Evolutionary conservation across 495 filamentous ascomycete species (phyloP).

Genomic region (Annulohypoxylon nitens): DNA sequence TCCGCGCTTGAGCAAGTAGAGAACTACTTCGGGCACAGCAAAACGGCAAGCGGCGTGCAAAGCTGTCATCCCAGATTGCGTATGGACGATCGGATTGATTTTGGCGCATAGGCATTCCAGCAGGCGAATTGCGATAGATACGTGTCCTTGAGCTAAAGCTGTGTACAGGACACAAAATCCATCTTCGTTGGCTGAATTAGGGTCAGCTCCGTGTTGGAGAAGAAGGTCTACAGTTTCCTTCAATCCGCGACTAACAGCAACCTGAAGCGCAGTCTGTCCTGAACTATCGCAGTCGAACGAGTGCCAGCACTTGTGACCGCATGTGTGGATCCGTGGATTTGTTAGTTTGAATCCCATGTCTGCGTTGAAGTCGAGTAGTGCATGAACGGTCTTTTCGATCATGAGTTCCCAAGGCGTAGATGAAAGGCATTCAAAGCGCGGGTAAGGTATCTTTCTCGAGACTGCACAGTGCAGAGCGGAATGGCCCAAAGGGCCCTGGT

Average conservation of each 20-base stretch:
- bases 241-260: not conserved
- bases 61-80: slow-evolving; percentile 4
- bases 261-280: slow-evolving; percentile 3
- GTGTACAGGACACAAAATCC: not conserved
- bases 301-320: not conserved
- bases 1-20: not conserved
- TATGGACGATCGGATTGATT: slow-evolving; percentile 1
- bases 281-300: slow-evolving; percentile 5
- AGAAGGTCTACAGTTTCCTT: not conserved
- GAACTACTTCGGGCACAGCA: not conserved
- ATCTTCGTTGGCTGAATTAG: not conserved
- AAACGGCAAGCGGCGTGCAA: slow-evolving; percentile 12
- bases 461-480: not conserved
- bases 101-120: not conserved
- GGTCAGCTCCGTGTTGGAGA: not conserved
- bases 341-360: not conserved
- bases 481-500: not conserved
- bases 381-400: not conserved
- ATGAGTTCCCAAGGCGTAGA: not conserved
- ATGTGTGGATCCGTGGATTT: not conserved
- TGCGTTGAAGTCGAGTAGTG: not conserved
- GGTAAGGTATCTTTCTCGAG: not conserved
- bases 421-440: not conserved
- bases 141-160: slow-evolving; percentile 2
- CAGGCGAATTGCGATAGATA: not conserved